Evolutionary conservation across 192 early-diverging fungal genomes (phyloP).

Genomic region (Piromyces sp.): DNA sequence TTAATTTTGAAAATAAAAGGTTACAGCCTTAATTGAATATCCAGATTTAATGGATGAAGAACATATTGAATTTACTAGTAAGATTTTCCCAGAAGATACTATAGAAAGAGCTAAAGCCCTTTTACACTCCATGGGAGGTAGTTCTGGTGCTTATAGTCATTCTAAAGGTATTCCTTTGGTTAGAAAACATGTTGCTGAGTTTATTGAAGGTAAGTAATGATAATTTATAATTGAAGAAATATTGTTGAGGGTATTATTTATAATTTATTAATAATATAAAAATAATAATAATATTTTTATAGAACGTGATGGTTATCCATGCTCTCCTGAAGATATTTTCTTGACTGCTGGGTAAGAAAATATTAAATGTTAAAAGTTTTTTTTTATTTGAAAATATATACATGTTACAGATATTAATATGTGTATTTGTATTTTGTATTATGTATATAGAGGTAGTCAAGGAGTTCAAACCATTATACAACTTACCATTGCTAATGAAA

Average conservation of each 20-base stretch:
- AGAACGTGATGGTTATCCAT: slow-evolving; percentile 77
- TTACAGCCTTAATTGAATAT: slow-evolving; percentile 74
- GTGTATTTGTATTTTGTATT: too few species aligned
- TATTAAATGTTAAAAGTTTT: not conserved
- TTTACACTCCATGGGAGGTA: slow-evolving; percentile 45
- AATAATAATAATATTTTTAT: too few species aligned
- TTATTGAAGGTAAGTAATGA: slow-evolving; percentile 42
- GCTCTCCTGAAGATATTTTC: slow-evolving; percentile 70
- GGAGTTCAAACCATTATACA: slow-evolving; percentile 86
- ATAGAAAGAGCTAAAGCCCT: slow-evolving; percentile 66
- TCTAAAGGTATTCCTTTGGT: slow-evolving; percentile 78
- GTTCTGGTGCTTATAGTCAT: slow-evolving; percentile 81
- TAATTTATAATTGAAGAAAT: too few species aligned
- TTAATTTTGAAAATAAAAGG: slow-evolving; percentile 18
- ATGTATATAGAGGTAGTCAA: slow-evolving; percentile 49
- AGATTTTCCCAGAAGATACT: slow-evolving; percentile 70
- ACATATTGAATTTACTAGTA: slow-evolving; percentile 22
- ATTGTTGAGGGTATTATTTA: too few species aligned
- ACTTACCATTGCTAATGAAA: slow-evolving; percentile 51
- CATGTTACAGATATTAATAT: too few species aligned
- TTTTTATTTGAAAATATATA: not conserved
- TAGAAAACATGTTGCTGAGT: slow-evolving; percentile 72
- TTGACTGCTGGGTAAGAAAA: slow-evolving; percentile 53
- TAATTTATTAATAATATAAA: too few species aligned
- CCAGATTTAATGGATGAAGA: slow-evolving; percentile 44